Evolutionary conservation across 495 filamentous ascomycete species (phyloP).

Genomic region (Penicillium dipodomyicola): DNA sequence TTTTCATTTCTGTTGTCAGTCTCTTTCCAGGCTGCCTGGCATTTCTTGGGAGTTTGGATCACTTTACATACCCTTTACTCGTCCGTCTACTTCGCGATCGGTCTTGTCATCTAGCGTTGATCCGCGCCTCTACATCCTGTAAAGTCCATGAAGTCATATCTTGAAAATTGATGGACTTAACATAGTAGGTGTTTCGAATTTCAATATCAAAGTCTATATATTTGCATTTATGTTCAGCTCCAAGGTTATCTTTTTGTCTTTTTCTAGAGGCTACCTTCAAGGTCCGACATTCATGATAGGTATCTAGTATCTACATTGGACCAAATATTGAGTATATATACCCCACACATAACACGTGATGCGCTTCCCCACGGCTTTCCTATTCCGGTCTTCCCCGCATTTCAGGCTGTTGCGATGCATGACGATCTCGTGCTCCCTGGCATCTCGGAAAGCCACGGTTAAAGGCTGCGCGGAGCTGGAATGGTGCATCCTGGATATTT

Average conservation of each 20-base stretch:
- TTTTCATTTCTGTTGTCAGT: conserved; percentile 1
- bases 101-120: conserved; percentile 7
- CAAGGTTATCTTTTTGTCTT: neutral
- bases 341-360: conserved; percentile 12
- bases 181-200: conserved; percentile 5
- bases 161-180: conserved; percentile 4
- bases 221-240: neutral
- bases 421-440: neutral
- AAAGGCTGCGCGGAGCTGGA: conserved; percentile 11
- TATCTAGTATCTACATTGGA: neutral
- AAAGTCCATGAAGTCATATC: conserved; percentile 17
- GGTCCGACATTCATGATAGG: neutral
- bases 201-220: neutral
- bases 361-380: conserved; percentile 13
- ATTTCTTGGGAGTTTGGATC: conserved; percentile 27
- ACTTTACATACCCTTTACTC: conserved; percentile 18
- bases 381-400: conserved; percentile 13
- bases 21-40: conserved; percentile 13
- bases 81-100: conserved; percentile 7
- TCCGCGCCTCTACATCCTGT: conserved; percentile 15
- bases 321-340: conserved; percentile 1
- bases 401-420: neutral
- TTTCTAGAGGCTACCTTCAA: neutral
- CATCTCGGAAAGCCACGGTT: conserved; percentile 25
- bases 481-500: conserved; percentile 1